Evolutionary conservation across 31 red algal species (phyloP).

Genomic region (Porphyra umbilicalis): DNA sequence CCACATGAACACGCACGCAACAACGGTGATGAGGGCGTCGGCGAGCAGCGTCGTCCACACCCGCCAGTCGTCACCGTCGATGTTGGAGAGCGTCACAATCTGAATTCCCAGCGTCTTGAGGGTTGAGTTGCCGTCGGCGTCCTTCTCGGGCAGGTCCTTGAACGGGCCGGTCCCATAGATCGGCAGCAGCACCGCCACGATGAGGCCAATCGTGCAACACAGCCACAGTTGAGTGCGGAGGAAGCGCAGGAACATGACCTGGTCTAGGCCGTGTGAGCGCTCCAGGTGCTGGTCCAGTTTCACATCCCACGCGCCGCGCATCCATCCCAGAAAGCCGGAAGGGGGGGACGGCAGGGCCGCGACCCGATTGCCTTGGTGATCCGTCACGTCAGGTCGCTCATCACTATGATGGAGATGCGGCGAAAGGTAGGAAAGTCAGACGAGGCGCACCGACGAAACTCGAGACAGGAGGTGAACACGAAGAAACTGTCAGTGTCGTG

Average conservation of each 20-base stretch:
- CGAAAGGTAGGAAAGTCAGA: not conserved
- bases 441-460: too few relatives aligned
- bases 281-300: conserved; percentile 31
- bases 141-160: conserved; percentile 9
- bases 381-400: conserved; percentile 6
- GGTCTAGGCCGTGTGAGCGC: conserved; percentile 49
- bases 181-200: conserved; percentile 11
- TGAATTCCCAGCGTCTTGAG: conserved; percentile 27
- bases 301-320: conserved; percentile 20
- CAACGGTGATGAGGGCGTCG: conserved; percentile 24
- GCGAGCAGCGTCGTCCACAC: conserved; percentile 40
- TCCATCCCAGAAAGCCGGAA: conserved; percentile 36
- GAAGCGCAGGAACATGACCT: conserved; percentile 45
- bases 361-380: conserved; percentile 38
- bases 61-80: conserved; percentile 27
- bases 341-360: conserved; percentile 34
- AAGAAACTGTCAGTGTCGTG: too few relatives aligned
- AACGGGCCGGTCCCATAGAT: conserved; percentile 41
- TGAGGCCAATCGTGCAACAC: conserved; percentile 13
- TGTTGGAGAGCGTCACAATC: conserved; percentile 43
- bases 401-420: not conserved
- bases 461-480: not conserved
- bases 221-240: conserved; percentile 32
- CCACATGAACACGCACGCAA: conserved; percentile 19
- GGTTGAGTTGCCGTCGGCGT: too few relatives aligned